Base-by-base conservation (phyloP, 371 early-diverging fungal species). In the Syncephalastrum contaminatum region DNA sequence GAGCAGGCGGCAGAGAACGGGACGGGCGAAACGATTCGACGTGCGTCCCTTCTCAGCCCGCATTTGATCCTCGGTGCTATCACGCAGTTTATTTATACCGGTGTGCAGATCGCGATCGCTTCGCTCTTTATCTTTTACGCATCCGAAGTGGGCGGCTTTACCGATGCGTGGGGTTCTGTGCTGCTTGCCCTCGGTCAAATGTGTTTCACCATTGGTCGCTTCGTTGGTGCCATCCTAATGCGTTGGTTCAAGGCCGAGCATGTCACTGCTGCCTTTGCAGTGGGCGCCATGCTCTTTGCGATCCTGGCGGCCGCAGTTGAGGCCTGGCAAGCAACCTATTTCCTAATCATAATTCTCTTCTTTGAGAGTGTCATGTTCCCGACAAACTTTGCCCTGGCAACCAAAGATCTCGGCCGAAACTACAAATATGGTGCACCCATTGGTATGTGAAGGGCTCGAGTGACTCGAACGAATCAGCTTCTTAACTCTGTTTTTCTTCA, bases 351-450 rank as follows among this genome's bases (percentile, higher is more conserved):
- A 10, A 52, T 75, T 16, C 25, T 78, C 46, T 78, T 74, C 43
- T 78, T 78, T 51, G 75, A 75, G 43, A 70, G 70, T 51, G 64
- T 74, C 54, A 62, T 72, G 66, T 78, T 69, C 55, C 78, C 78
- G 18, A 72, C 71, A 15, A 78, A 72, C 48, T 78, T 78, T 48
- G 66, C 73, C 3, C 51, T 78, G 52, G 69, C 66, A 10, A 77
- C 77, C 7, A 68, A 60, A 22, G 68, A 71, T 54, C 55, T 77
- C 20, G 77, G 77, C 43, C 67, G 72, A 51, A 71, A 77, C 43
- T 70, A 77, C 48, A 77, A 77, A 50, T 63, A 66, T 13, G 77
- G 73, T 20, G 69, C 73, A 6, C 64, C 77, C 10, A 42, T 71
- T 16, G 53, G 76, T 75, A 72, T 56, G 64, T 66, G 4, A 15